Evolutionary conservation across 306 rosid genomes (phyloP).

Genomic region (Cucurbita maxima): DNA sequence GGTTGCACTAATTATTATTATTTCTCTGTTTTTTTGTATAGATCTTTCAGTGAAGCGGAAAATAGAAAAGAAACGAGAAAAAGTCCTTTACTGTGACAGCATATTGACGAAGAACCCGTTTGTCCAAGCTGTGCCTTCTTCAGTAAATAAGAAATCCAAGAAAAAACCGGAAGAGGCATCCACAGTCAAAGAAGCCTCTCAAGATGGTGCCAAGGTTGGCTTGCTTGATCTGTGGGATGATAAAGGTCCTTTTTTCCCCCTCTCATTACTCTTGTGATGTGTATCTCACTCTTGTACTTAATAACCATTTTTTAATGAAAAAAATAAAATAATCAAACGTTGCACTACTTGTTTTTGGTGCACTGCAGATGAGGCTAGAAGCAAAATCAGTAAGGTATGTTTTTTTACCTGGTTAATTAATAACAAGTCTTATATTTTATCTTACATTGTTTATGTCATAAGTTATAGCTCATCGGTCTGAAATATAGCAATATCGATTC

Average conservation of each 20-base stretch:
- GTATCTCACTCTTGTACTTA: slow-evolving; percentile 2
- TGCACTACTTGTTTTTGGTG: not conserved
- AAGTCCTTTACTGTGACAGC: slow-evolving; percentile 54
- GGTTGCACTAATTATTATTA: not conserved
- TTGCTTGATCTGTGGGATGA: slow-evolving; percentile 50
- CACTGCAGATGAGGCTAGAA: slow-evolving; percentile 27
- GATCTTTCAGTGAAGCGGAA: slow-evolving; percentile 75
- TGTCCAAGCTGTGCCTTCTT: slow-evolving; percentile 60
- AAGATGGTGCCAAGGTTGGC: slow-evolving; percentile 37
- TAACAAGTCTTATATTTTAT: not conserved
- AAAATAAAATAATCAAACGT: not conserved
- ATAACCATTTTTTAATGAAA: not conserved
- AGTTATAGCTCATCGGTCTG: not conserved
- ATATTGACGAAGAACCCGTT: slow-evolving; percentile 61
- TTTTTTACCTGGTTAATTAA: not conserved
- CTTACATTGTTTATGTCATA: not conserved
- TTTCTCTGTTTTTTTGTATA: slow-evolving; percentile 7
- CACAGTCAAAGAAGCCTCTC: slow-evolving; percentile 12
- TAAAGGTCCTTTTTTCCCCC: slow-evolving; percentile 30
- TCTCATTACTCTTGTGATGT: not conserved
- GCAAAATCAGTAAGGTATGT: slow-evolving; percentile 44
- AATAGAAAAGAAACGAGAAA: slow-evolving; percentile 79
- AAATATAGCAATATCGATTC: not conserved
- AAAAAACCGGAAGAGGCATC: slow-evolving; percentile 23
- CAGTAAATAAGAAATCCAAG: slow-evolving; percentile 43